phyloP scores from a whole-genome alignment of 306 rosid genomes.

The Castanea mollissima region DNA sequence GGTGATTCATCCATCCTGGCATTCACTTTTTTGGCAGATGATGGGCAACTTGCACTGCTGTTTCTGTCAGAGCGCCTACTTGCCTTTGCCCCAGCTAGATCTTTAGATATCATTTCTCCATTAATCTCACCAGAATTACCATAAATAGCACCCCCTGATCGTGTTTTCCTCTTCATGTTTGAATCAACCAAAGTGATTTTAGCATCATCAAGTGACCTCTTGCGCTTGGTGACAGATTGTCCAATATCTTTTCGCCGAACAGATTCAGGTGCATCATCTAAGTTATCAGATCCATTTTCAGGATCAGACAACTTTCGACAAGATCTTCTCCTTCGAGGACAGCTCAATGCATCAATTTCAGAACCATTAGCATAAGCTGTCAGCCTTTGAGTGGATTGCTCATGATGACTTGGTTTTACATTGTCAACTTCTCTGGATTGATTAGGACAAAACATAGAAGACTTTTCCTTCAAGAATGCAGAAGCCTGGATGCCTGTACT shows the following conservation, averaged over 20 bases:
- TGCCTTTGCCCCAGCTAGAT: background rate
- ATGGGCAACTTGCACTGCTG: conserved; percentile 19
- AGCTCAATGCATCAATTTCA: conserved; percentile 28
- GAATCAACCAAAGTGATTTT: conserved; percentile 20
- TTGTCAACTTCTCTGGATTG: conserved; percentile 23
- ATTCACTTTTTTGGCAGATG: conserved; percentile 21
- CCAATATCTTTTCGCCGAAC: conserved; percentile 28
- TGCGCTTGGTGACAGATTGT: conserved; percentile 29
- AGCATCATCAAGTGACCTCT: conserved; percentile 25
- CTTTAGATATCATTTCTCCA: conserved; percentile 19
- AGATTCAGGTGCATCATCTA: conserved; percentile 34
- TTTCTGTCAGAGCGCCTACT: conserved; percentile 8
- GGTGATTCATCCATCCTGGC: conserved; percentile 37
- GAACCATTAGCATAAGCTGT: conserved; percentile 21
- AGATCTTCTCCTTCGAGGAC: conserved; percentile 57
- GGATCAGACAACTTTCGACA: conserved; percentile 41
- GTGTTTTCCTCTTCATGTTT: conserved; percentile 26
- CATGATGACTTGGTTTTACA: conserved; percentile 23
- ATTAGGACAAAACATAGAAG: conserved; percentile 30
- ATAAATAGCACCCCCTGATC: conserved; percentile 19
- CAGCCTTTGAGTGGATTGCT: conserved; percentile 29
- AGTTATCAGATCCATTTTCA: conserved; percentile 30
- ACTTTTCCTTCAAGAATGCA: conserved; percentile 27
- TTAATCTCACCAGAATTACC: conserved; percentile 11
- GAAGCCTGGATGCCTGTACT: conserved; percentile 24